These are phyloP conservation scores for Saccharomycopsis olivae DNA, from an alignment of 805 yeast genomes.

Conservation along the genomic window DNA sequence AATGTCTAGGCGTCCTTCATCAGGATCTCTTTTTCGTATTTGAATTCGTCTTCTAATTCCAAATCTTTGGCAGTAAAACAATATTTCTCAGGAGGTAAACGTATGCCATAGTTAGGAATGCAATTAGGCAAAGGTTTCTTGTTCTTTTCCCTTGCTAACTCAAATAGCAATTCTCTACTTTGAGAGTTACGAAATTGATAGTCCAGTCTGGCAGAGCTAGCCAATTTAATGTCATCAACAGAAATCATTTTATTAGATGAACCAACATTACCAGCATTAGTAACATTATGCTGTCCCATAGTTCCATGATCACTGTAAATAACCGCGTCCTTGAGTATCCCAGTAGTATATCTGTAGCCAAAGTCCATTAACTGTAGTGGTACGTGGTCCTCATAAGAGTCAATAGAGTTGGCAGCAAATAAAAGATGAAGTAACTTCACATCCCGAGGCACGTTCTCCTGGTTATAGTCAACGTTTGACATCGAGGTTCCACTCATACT, in stretches of 20 bases:
- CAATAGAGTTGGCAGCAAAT: slow-evolving; percentile 87
- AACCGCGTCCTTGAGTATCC: slow-evolving; percentile 82
- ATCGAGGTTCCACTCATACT: no score
- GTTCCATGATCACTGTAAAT: slow-evolving; percentile 77
- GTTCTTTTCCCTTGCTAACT: slow-evolving; percentile 86
- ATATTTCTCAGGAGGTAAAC: slow-evolving; percentile 96
- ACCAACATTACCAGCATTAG: slow-evolving; percentile 31
- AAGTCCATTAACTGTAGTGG: slow-evolving; percentile 95
- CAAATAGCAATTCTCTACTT: slow-evolving; percentile 84
- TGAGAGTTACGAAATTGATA: slow-evolving; percentile 87
- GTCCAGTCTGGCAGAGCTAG: slow-evolving; percentile 89
- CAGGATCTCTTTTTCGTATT: slow-evolving; percentile 14
- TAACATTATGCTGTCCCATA: slow-evolving; percentile 20
- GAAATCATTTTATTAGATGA: slow-evolving; percentile 42
- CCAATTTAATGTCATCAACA: slow-evolving; percentile 84
- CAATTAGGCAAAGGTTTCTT: slow-evolving; percentile 85
- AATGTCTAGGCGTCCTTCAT: background rate
- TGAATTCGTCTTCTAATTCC: slow-evolving; percentile 45
- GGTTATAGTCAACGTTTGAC: no score
- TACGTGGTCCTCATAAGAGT: slow-evolving; percentile 88
- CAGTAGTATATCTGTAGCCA: slow-evolving; percentile 81
- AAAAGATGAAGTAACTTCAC: slow-evolving; percentile 83
- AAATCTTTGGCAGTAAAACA: slow-evolving; percentile 81
- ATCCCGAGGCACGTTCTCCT: slow-evolving; percentile 54
- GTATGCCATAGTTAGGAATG: slow-evolving; percentile 81